Base-by-base conservation (phyloP, 2,329 filamentous ascomycete genomes). In the Epichloe coenophiala region DNA sequence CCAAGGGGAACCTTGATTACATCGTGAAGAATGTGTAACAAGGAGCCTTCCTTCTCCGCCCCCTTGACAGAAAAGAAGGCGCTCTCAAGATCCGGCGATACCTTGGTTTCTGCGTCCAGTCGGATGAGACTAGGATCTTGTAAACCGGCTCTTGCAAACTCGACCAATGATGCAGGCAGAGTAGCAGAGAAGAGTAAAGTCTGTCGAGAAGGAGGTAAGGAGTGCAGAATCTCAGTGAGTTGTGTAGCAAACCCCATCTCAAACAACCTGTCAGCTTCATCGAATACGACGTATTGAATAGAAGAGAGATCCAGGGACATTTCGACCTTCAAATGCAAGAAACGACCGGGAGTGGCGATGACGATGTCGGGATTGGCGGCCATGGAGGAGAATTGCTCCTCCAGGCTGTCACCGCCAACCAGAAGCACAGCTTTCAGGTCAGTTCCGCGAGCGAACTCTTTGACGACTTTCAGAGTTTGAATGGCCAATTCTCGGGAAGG, bases 241-340 rank as follows among this genome's bases (percentile, higher is more conserved):
- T 98, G 93, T 3, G 87, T 83, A 4, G 90, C 89, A 64, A 98
- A 98, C 59, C 93, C 94, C 91, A 98, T 96, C 64, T 98, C 93
- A 67, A 98, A 98, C 19, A 98, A 73, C 49, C 93, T 80, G 74
- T 98, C 93, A 1, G 93, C 93, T 67, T 98, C 93, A 64, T 98
- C 93, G 56, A 98, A 98, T 8, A 98, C 93, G 23, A 95, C 88
- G 61, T 98, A 98, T 58, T 81, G 79, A 54, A 98, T 84, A 4
- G 88, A 95, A 1, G 84, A 88, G n/a, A 98, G 71, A 61, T 96
- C 88, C 48, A 98, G 69, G 9, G 77, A 76, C 94, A 98, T 98
- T 64, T 98, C 93, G 19, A 97, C 91, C 68, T 97, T 94, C 56
- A 98, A 70, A 74, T 98, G 93, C 58, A 98, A 72, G 60, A 98